Conservation (phyloP, 768 basidiomycete genomes). For the Termitomyces titanicus region DNA sequence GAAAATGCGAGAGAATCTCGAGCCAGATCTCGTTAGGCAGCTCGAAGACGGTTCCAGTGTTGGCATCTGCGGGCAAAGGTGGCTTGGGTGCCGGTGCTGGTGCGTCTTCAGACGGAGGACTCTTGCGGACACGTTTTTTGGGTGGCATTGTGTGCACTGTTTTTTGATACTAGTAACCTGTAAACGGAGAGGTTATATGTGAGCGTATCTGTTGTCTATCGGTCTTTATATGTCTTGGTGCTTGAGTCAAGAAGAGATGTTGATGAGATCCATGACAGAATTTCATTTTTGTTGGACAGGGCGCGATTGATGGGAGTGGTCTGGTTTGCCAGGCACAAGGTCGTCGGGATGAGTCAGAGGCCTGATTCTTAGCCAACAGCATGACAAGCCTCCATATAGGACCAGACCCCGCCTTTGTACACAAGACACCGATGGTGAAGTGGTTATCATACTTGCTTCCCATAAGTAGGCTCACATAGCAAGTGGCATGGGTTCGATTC, state of each 20-base stretch:
- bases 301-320: too few relatives aligned
- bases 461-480: conserved; percentile 40
- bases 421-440: conserved; percentile 65
- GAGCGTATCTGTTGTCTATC: background rate
- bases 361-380: too few relatives aligned
- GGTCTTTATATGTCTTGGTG: background rate
- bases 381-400: too few relatives aligned
- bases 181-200: too few relatives aligned
- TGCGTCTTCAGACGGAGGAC: background rate
- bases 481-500: conserved; percentile 79
- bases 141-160: background rate
- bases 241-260: background rate
- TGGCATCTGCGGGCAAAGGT: background rate
- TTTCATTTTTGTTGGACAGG: too few relatives aligned
- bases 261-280: too few relatives aligned
- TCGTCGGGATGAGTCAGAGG: background rate
- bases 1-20: conserved; percentile 28
- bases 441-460: conserved; percentile 94
- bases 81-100: background rate
- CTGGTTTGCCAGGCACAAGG: too few relatives aligned
- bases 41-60: conserved; percentile 14
- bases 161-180: background rate
- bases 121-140: conserved; percentile 3
- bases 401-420: too few relatives aligned
- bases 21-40: conserved; percentile 27